These are phyloP conservation scores for Punica granatum DNA, from an alignment of 345 rosid genomes.

Conservation along the genomic window DNA sequence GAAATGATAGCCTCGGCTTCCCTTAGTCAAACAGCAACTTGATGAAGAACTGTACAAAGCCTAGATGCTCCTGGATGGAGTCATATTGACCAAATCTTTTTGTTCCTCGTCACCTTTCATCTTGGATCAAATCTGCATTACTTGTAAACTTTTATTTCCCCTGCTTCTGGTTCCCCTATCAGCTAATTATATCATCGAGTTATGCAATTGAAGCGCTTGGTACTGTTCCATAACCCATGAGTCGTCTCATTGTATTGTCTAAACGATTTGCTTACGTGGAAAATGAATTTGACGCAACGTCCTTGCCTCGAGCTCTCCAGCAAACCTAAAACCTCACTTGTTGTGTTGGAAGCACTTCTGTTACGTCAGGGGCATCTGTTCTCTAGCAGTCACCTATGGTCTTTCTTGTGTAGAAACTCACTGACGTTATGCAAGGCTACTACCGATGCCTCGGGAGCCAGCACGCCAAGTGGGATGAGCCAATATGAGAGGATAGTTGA, in stretches of 20 bases:
- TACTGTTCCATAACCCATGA: too few species aligned
- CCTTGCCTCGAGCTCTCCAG: too few species aligned
- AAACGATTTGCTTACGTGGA: too few species aligned
- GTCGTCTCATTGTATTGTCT: too few species aligned
- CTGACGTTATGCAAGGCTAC: constrained; percentile 55
- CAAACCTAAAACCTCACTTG: too few species aligned
- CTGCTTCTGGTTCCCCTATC: neutral
- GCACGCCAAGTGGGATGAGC: constrained; percentile 42
- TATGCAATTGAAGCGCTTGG: too few species aligned
- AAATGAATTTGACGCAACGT: too few species aligned
- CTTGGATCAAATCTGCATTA: neutral
- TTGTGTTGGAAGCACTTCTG: neutral
- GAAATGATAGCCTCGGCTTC: too few species aligned
- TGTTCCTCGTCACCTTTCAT: too few species aligned
- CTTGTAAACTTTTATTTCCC: neutral
- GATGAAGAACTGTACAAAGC: neutral
- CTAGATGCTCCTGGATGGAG: neutral
- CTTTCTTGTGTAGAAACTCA: constrained; percentile 26
- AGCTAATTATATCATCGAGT: too few species aligned
- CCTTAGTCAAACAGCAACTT: neutral
- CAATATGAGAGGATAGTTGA: constrained; percentile 74
- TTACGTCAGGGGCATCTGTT: neutral
- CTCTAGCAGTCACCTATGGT: neutral
- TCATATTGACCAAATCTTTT: too few species aligned
- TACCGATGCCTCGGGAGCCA: constrained; percentile 56